phyloP scores from a whole-genome alignment of 2,329 filamentous ascomycete genomes.

The Colletotrichum magnum region DNA sequence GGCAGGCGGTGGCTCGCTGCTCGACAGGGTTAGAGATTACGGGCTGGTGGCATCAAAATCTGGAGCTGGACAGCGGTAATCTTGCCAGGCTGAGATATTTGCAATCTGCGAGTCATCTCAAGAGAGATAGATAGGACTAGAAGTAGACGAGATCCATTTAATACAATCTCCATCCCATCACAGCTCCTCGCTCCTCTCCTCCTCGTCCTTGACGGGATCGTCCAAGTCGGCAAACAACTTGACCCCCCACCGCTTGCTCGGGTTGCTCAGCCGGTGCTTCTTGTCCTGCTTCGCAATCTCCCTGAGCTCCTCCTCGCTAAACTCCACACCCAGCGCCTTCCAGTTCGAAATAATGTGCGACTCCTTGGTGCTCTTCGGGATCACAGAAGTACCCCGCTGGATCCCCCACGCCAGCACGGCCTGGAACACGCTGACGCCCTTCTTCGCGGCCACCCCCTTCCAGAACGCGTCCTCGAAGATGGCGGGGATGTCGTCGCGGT shows the following conservation, averaged over 20 bases:
- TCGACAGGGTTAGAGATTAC: not conserved
- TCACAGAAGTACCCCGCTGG: constrained; percentile 49
- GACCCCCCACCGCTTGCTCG: constrained; percentile 55
- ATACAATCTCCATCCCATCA: not conserved
- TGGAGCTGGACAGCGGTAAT: not conserved
- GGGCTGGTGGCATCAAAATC: not conserved
- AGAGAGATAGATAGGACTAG: not conserved
- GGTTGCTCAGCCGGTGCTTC: constrained; percentile 55
- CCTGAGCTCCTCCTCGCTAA: constrained; percentile 55
- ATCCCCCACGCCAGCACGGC: constrained; percentile 53
- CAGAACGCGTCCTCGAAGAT: constrained; percentile 28
- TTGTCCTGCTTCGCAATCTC: constrained; percentile 45
- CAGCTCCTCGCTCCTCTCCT: constrained; percentile 26
- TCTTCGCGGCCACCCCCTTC: constrained; percentile 46
- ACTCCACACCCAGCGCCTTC: constrained; percentile 56
- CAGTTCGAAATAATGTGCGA: constrained; percentile 60
- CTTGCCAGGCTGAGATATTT: not conserved
- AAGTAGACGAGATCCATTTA: not conserved
- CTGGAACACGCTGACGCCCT: constrained; percentile 50
- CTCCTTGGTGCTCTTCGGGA: constrained; percentile 54
- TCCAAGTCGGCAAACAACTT: constrained; percentile 57
- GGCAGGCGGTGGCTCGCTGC: constrained; percentile 28
- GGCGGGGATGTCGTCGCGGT: constrained; percentile 48
- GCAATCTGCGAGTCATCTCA: not conserved
- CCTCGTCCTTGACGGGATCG: constrained; percentile 47